Evolutionary conservation across 345 rosid genomes (phyloP), one percentile per base, ranked within the genome.

Genomic region (Moringa oleifera): DNA sequence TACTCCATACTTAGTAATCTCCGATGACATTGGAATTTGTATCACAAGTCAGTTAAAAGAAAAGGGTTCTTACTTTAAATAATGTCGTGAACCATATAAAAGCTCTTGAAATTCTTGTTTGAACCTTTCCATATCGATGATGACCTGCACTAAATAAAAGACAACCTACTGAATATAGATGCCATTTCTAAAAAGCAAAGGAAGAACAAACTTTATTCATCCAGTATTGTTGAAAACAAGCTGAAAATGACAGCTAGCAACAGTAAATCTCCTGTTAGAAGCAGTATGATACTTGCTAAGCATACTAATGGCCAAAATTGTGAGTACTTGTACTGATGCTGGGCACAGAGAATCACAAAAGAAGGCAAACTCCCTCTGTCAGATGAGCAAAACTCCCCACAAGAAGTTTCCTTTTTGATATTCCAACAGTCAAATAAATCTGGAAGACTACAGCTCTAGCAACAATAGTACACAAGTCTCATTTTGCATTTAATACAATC

Each of bases 61-160:
- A 41, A 57, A 16, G 20, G 51, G 59, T 71, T 60, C 77, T 76
- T 64, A 85, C 97, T 49, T 77, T 57, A 85, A 56, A 73, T 80
- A 78, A 53, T 72, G 79, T 20, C 69, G 78, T 19, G 89, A 75
- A 69, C 81, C 84, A 18, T 67, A 25, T 4, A 84, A 66, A 59
- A 73, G 79, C 73, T 81, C 78, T 63, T 71, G 81, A 59, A 63
- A 74, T 8, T 80, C 84, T 78, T 86, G 94, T 81, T 88, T 90
- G 72, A 79, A 83, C 55, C 64, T 83, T 79, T 93, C 96, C 97
- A 93, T 93, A 56, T 81, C 84, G 68, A 80, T 73, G 66, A 93
- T 86, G 61, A 88, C 90, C 87, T 86, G 79, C 50, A 59, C n/a
- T 6, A 55, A 65, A 47, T 33, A 57, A 31, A 51, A 31, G 15